A percentile compares a stretch with the other conserved stretches of the same genome.
Conservation (phyloP, 2,329 filamentous ascomycete species). For the Aspergillus amoenus region DNA sequence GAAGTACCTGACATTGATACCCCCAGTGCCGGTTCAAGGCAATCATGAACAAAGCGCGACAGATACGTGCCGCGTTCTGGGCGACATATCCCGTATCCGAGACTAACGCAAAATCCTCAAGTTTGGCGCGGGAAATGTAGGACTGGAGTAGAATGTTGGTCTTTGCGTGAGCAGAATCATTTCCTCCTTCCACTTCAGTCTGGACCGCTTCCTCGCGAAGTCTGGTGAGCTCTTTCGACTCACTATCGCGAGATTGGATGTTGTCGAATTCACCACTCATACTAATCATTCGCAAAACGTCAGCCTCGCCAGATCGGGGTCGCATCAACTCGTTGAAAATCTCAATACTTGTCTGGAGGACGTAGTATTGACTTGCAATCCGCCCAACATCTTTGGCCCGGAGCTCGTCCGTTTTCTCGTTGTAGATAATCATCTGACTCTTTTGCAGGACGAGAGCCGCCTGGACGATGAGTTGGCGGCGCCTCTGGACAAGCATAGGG, state of each 20-base stretch:
- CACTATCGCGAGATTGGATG: constrained; percentile 85
- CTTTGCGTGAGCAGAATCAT: constrained; percentile 74
- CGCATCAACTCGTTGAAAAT: constrained; percentile 97
- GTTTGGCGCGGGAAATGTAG: constrained; percentile 82
- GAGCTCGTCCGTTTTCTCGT: constrained; percentile 88
- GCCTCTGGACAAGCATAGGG: constrained; percentile 78
- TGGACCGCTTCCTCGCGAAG: constrained; percentile 70
- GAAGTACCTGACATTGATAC: constrained; percentile 84
- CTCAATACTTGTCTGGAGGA: constrained; percentile 87
- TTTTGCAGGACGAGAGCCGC: constrained; percentile 83
- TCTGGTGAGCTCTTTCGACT: constrained; percentile 79
- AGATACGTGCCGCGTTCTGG: constrained; percentile 93
- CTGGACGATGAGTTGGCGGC: constrained; percentile 81
- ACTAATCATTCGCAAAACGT: constrained; percentile 93
- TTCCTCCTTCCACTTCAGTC: constrained; percentile 73
- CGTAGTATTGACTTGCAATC: constrained; percentile 96
- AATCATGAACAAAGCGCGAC: constrained; percentile 94
- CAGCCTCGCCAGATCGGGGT: constrained; percentile 79
- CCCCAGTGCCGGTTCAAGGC: constrained; percentile 94
- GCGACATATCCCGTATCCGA: constrained; percentile 95
- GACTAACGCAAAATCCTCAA: constrained; percentile 89
- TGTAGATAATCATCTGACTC: constrained; percentile 99
- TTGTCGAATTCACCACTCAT: constrained; percentile 99
- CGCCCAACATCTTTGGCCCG: constrained; percentile 92
- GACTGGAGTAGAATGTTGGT: constrained; percentile 94